Evolutionary conservation across 257 asterid species (phyloP).

Genomic region (Jacaranda mimosifolia): DNA sequence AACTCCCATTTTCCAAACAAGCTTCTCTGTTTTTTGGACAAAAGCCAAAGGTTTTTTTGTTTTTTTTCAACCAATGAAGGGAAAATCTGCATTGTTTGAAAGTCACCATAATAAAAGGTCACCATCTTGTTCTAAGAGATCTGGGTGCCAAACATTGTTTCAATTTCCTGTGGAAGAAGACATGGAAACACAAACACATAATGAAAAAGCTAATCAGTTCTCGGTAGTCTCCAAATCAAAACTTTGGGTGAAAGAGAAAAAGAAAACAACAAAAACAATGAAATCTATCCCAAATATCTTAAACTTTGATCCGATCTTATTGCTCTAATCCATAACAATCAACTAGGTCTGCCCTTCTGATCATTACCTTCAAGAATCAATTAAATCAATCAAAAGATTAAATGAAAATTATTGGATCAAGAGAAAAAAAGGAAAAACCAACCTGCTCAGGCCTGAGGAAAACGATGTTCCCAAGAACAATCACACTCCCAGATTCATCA

Average conservation of each 20-base stretch:
- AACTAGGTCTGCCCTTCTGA: not conserved
- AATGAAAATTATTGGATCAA: not conserved
- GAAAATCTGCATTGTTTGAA: conserved; percentile 38
- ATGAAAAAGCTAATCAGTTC: conserved; percentile 57
- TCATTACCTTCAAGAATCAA: not conserved
- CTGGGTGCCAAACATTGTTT: conserved; percentile 56
- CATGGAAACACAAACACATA: conserved; percentile 43
- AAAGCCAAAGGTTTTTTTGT: conserved; percentile 34
- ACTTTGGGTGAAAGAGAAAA: not conserved
- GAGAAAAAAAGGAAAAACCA: conserved; percentile 23
- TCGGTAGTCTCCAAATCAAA: conserved; percentile 48
- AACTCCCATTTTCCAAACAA: too few relatives aligned
- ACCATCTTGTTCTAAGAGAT: conserved; percentile 57
- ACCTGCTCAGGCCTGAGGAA: conserved; percentile 74
- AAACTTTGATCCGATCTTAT: not conserved
- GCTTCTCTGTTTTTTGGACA: not conserved
- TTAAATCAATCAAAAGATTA: not conserved
- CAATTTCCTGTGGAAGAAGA: conserved; percentile 74
- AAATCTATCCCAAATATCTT: conserved; percentile 3
- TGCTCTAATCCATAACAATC: not conserved
- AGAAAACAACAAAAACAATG: not conserved
- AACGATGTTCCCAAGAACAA: conserved; percentile 64
- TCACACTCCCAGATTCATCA: conserved; percentile 70
- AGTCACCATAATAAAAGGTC: conserved; percentile 54
- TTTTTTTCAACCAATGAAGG: conserved; percentile 27